Evolutionary conservation across 2,329 filamentous ascomycete species (phyloP).

Genomic region (Aspergillus sp.): DNA sequence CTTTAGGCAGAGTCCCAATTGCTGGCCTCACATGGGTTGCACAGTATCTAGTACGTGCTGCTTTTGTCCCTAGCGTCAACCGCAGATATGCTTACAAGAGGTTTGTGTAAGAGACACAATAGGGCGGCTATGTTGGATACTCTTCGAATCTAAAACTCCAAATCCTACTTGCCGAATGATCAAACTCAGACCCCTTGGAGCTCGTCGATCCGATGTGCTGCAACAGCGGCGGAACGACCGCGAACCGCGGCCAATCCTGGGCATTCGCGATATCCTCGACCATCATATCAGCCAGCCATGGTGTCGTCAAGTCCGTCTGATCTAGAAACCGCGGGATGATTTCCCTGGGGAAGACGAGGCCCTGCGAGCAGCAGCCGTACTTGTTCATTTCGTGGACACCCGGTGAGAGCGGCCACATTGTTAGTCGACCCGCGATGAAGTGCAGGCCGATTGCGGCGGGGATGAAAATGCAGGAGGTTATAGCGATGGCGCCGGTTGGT

Average conservation of each 20-base stretch:
- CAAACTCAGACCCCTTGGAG: conserved; percentile 24
- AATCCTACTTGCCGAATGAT: conserved; percentile 17
- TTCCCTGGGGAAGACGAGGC: conserved; percentile 44
- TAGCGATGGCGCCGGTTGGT: too few species aligned
- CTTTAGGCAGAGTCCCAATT: too few species aligned
- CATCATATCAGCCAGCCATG: conserved; percentile 25
- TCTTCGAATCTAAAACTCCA: conserved; percentile 25
- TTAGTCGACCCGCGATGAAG: conserved; percentile 47
- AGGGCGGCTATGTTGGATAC: too few species aligned
- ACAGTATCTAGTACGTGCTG: too few species aligned
- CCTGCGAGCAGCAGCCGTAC: conserved; percentile 51
- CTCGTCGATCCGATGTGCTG: conserved; percentile 24
- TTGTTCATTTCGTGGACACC: conserved; percentile 47
- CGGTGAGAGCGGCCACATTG: conserved; percentile 38
- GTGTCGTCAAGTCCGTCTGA: conserved; percentile 16
- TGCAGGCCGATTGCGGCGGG: conserved; percentile 39
- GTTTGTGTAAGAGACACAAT: too few species aligned
- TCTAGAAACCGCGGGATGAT: conserved; percentile 21
- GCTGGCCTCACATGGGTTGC: too few species aligned
- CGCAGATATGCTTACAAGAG: too few species aligned
- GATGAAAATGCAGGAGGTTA: conserved; percentile 32
- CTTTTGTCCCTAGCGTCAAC: too few species aligned
- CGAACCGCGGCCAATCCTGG: conserved; percentile 18
- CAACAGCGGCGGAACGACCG: conserved; percentile 18
- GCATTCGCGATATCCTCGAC: conserved; percentile 20